Conservation (phyloP, 2,329 filamentous ascomycete genomes). For the Ophiostoma quercus region DNA sequence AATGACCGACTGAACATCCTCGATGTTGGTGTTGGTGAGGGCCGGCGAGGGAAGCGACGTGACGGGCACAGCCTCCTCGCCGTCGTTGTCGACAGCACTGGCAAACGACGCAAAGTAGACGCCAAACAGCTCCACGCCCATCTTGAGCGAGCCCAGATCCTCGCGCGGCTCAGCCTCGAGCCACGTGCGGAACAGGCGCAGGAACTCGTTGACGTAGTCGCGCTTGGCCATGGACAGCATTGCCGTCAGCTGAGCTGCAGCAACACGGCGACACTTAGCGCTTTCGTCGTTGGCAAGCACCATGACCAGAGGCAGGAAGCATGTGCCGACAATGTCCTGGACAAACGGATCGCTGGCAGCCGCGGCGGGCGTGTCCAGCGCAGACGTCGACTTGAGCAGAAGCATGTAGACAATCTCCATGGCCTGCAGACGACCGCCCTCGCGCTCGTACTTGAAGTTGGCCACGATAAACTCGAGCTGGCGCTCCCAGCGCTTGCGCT, state of each 20-base stretch:
- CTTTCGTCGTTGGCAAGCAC: conserved; percentile 85
- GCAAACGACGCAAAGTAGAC: conserved; percentile 69
- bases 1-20: conserved; percentile 62
- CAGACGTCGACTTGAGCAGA: conserved; percentile 68
- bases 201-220: conserved; percentile 64
- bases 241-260: conserved; percentile 71
- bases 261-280: conserved; percentile 75
- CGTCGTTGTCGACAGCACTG: conserved; percentile 1
- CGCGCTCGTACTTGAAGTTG: conserved; percentile 85
- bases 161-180: conserved; percentile 44
- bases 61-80: conserved; percentile 8
- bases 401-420: conserved; percentile 87
- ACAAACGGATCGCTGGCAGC: conserved; percentile 58
- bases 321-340: conserved; percentile 72
- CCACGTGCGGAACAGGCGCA: conserved; percentile 69
- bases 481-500: conserved; percentile 80
- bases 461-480: conserved; percentile 83
- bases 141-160: conserved; percentile 63
- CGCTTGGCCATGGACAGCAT: conserved; percentile 73
- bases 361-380: conserved; percentile 15
- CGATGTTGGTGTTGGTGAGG: conserved; percentile 51
- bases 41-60: conserved; percentile 11
- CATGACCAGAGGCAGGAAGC: conserved; percentile 82
- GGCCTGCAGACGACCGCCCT: conserved; percentile 83
- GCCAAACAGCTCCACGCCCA: conserved; percentile 64